Base-by-base conservation (phyloP, 2,329 filamentous ascomycete species). In the Colletotrichum lini region DNA sequence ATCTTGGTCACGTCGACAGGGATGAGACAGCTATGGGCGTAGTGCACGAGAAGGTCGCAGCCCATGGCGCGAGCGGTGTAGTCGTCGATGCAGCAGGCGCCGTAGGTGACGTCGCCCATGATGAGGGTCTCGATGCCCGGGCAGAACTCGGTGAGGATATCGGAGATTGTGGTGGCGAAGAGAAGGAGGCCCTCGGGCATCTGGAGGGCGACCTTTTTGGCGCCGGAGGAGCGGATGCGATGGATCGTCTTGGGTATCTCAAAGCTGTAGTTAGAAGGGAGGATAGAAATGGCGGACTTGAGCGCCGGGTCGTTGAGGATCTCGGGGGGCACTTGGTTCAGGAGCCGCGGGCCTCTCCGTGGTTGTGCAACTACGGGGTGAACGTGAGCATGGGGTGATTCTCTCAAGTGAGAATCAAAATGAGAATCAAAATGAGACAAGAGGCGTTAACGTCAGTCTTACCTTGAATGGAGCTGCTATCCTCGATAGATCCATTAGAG, bases 21-120 rank as follows among this genome's bases (percentile, higher is more conserved):
- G 75, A 99, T 97, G 73, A 99, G 87, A 77, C 96, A 99, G 79
- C 94, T 97, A 83, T 99, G 96, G 1, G 96, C 96, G 79, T 99
- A 99, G 83, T 99, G 96, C 1, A 99, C 94, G 12, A 99, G 87
- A 8, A 99, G 85, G 77, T 99, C 96, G 80, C 96, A 99, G 2
- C 95, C 96, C 26, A 99, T 88, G 0, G 97, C 96, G 54, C 96
- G 88, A 1, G 96, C 97, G 0, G 96, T 99, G 83, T 97, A 99
- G 83, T 99, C 96, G 80, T 99, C 96, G 77, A 99, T 98, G 79
- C 96, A 99, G 85, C 96, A 99, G 26, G 96, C 96, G 73, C 96
- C 96, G 80, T 99, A 99, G 1, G 96, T 99, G 53, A 99, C 96
- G 80, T 99, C 96, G 72, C 96, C 96, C 96, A 99, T 99, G 81